These are phyloP conservation scores for Verticillium klebahnii DNA, from an alignment of 2,329 filamentous ascomycete species.

Conservation along the genomic window DNA sequence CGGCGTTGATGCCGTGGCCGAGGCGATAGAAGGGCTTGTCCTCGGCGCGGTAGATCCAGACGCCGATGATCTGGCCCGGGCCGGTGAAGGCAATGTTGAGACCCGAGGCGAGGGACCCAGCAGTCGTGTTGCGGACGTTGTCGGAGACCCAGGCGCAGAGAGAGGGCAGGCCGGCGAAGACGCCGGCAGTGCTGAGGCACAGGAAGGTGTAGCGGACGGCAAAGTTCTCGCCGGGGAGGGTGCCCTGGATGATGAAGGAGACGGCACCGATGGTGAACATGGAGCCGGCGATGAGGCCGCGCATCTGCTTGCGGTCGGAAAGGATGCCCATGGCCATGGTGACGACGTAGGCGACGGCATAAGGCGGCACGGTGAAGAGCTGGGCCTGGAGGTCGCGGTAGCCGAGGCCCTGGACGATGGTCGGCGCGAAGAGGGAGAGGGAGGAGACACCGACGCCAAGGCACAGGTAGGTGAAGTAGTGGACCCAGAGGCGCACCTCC, in stretches of 20 bases:
- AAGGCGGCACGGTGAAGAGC: slow-evolving; percentile 25
- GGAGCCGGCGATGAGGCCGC: slow-evolving; percentile 18
- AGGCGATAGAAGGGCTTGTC: slow-evolving; percentile 60
- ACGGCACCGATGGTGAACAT: background rate
- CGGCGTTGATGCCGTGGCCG: slow-evolving; percentile 65
- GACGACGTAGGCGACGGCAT: slow-evolving; percentile 23
- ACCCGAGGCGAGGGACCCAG: slow-evolving; percentile 64
- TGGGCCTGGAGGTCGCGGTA: slow-evolving; percentile 18
- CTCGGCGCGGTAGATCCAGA: slow-evolving; percentile 67
- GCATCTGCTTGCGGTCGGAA: slow-evolving; percentile 24
- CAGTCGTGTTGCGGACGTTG: slow-evolving; percentile 61
- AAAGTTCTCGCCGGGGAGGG: background rate
- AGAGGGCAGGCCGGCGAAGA: slow-evolving; percentile 66
- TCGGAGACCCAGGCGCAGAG: slow-evolving; percentile 67
- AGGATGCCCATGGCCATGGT: slow-evolving; percentile 25
- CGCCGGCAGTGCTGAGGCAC: slow-evolving; percentile 61
- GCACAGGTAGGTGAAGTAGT: slow-evolving; percentile 47
- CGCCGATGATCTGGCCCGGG: slow-evolving; percentile 62
- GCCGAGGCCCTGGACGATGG: slow-evolving; percentile 20
- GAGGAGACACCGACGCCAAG: slow-evolving; percentile 52
- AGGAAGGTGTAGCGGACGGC: slow-evolving; percentile 61
- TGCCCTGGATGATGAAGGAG: slow-evolving; percentile 14
- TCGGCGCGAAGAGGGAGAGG: slow-evolving; percentile 35
- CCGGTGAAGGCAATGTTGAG: slow-evolving; percentile 66
- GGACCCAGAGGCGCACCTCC: slow-evolving; percentile 63